phyloP scores from a whole-genome alignment of 2,329 filamentous ascomycete species.

The Stagonosporopsis vannaccii region DNA sequence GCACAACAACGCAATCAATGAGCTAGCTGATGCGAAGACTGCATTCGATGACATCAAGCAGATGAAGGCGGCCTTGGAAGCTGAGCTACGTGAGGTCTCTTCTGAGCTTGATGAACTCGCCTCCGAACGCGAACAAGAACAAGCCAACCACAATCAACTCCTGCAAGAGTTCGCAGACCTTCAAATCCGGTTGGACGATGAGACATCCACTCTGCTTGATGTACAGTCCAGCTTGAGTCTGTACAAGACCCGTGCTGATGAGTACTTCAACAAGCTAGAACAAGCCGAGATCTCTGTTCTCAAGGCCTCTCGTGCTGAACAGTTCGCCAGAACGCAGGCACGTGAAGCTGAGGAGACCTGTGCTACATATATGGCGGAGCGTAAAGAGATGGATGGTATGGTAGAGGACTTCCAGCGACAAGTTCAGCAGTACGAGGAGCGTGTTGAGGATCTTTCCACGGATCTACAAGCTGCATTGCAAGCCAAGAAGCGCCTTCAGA shows the following conservation, averaged over 20 bases:
- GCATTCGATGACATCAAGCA: slow-evolving; percentile 88
- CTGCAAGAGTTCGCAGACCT: slow-evolving; percentile 92
- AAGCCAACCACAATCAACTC: slow-evolving; percentile 84
- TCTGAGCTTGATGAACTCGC: slow-evolving; percentile 85
- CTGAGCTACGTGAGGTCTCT: slow-evolving; percentile 83
- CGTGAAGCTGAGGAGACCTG: slow-evolving; percentile 91
- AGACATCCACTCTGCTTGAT: slow-evolving; percentile 84
- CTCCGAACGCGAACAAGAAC: slow-evolving; percentile 82
- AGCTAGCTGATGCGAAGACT: slow-evolving; percentile 84
- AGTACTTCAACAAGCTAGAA: slow-evolving; percentile 97
- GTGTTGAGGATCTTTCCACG: slow-evolving; percentile 87
- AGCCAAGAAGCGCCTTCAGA: slow-evolving; percentile 91
- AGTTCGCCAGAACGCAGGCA: slow-evolving; percentile 90
- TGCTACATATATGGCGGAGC: slow-evolving; percentile 87
- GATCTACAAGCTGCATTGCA: slow-evolving; percentile 86
- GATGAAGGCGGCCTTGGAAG: slow-evolving; percentile 78
- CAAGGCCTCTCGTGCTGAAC: slow-evolving; percentile 88
- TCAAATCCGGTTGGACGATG: slow-evolving; percentile 89
- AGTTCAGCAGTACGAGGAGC: slow-evolving; percentile 88
- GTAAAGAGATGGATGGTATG: slow-evolving; percentile 84
- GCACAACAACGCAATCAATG: slow-evolving; percentile 84
- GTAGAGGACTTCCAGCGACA: slow-evolving; percentile 91
- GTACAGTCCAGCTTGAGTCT: slow-evolving; percentile 82
- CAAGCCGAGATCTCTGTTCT: slow-evolving; percentile 95
- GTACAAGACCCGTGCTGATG: slow-evolving; percentile 91